phyloP scores from a whole-genome alignment of 108 stramenopile genomes.

The Cyclostephanos invisitatus region DNA sequence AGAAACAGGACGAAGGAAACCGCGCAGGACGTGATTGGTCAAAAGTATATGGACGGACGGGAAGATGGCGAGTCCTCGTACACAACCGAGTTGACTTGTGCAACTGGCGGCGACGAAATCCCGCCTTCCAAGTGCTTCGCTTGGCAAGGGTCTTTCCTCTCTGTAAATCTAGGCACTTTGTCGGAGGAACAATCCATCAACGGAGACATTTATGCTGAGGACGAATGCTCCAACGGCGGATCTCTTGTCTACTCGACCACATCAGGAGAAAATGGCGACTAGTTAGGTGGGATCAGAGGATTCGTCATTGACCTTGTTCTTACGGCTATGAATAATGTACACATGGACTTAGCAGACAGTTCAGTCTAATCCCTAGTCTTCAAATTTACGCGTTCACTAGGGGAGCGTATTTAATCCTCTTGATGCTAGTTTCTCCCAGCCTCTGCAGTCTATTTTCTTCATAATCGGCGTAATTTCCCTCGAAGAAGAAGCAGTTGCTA shows the following conservation, averaged over 20 bases:
- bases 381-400: conserved; percentile 64
- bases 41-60: conserved; percentile 15
- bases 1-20: conserved; percentile 6
- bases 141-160: not conserved
- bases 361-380: no score
- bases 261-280: not conserved
- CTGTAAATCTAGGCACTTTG: not conserved
- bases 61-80: conserved; percentile 20
- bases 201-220: no score
- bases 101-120: conserved; percentile 1
- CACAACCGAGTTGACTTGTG: conserved; percentile 25
- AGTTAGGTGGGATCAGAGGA: not conserved
- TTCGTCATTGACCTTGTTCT: no score
- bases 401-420: conserved; percentile 86
- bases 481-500: conserved; percentile 77
- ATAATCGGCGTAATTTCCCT: conserved; percentile 91
- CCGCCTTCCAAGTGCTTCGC: not conserved
- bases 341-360: no score
- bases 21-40: conserved; percentile 4
- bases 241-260: not conserved
- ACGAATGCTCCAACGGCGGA: not conserved
- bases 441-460: conserved; percentile 71
- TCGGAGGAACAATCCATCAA: not conserved
- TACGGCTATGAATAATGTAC: no score
- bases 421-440: conserved; percentile 82